Percentiles rank a stretch among this genome's conserved stretches.
Conservation (phyloP, 1,284 basidiomycete species). For the Trichosporon sp. region DNA sequence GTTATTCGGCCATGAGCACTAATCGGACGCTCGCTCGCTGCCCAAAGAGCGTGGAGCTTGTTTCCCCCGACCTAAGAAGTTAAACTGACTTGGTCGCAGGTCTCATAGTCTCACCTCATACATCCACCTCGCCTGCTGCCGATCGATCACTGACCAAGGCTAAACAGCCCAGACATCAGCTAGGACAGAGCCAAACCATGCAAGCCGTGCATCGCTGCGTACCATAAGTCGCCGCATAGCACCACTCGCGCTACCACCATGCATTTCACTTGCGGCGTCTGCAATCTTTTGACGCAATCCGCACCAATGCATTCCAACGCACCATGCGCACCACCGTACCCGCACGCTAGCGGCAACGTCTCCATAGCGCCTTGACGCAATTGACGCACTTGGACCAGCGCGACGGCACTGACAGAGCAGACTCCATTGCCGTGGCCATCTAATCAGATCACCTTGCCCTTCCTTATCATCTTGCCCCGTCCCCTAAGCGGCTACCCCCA, state of each 20-base stretch:
- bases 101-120: not conserved
- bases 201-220: not conserved
- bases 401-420: no score
- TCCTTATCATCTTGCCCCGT: not conserved
- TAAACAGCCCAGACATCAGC: no score
- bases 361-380: no score
- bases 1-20: conserved; percentile 15
- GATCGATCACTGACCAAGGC: not conserved
- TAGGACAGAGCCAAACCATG: no score
- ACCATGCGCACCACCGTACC: no score
- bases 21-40: not conserved
- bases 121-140: no score
- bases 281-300: not conserved
- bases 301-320: not conserved
- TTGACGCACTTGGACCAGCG: no score
- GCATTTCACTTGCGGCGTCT: not conserved
- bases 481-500: not conserved
- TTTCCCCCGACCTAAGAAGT: not conserved
- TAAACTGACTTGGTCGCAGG: not conserved
- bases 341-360: not conserved
- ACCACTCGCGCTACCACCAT: not conserved
- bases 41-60: not conserved
- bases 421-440: not conserved
- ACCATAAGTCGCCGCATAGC: not conserved
- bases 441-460: not conserved